Percentiles rank a stretch among this genome's conserved stretches.
Conservation (phyloP, 441 rosid species). For the Omphalea diandra region DNA sequence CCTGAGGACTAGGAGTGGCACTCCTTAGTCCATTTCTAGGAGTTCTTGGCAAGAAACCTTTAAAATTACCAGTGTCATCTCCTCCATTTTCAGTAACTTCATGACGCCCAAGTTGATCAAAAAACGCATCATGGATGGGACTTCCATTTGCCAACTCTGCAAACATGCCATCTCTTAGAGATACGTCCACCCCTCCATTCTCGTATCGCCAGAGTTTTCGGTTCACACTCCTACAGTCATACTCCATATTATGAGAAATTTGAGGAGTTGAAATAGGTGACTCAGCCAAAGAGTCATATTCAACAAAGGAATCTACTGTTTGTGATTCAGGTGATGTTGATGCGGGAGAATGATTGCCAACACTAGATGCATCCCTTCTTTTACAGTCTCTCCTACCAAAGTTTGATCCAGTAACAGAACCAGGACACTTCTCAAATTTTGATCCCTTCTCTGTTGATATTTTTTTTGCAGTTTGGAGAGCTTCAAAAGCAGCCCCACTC, state of each 20-base stretch:
- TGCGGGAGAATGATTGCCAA: conserved; percentile 44
- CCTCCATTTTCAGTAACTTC: conserved; percentile 39
- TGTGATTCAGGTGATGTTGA: conserved; percentile 81
- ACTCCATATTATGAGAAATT: conserved; percentile 39
- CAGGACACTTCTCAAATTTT: conserved; percentile 51
- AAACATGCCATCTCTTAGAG: conserved; percentile 84
- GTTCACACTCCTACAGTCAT: conserved; percentile 64
- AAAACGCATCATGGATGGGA: conserved; percentile 37
- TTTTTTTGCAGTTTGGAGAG: conserved; percentile 71
- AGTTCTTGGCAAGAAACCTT: conserved; percentile 57
- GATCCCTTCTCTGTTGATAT: conserved; percentile 48
- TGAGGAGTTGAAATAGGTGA: conserved; percentile 62
- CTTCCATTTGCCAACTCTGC: conserved; percentile 45
- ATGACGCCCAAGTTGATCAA: conserved; percentile 37
- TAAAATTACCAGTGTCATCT: conserved; percentile 47
- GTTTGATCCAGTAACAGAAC: conserved; percentile 71
- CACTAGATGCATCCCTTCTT: conserved; percentile 26
- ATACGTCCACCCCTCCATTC: conserved; percentile 76
- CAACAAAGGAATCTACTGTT: conserved; percentile 61
- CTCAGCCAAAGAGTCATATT: conserved; percentile 64
- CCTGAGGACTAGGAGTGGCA: conserved; percentile 85
- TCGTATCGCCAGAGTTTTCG: conserved; percentile 64
- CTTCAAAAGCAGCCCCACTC: conserved; percentile 82
- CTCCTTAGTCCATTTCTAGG: conserved; percentile 47
- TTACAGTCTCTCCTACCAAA: conserved; percentile 45